phyloP scores from a whole-genome alignment of 495 filamentous ascomycete genomes.

The Penicillium diatomitis region DNA sequence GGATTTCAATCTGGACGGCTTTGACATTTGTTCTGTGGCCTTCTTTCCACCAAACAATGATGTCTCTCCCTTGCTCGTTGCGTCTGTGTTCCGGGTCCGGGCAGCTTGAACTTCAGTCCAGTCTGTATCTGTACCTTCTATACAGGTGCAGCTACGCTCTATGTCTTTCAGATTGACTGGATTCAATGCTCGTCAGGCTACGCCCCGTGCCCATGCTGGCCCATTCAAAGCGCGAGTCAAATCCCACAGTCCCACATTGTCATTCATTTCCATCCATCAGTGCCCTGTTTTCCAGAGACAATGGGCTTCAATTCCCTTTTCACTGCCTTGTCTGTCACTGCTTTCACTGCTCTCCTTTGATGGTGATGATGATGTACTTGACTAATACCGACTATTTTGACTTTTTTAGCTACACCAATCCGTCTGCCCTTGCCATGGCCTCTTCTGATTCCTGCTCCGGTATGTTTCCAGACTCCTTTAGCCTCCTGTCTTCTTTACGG shows the following conservation, averaged over 20 bases:
- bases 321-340: neutral
- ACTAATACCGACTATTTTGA: constrained; percentile 14
- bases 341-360: constrained; percentile 1
- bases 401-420: constrained; percentile 28
- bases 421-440: constrained; percentile 36
- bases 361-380: constrained; percentile 11
- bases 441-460: constrained; percentile 40
- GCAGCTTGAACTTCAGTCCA: constrained; percentile 21
- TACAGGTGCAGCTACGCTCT: constrained; percentile 14
- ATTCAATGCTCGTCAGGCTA: too few species aligned
- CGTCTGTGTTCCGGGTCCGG: constrained; percentile 27
- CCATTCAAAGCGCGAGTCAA: too few species aligned
- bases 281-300: constrained; percentile 2
- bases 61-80: constrained; percentile 28
- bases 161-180: too few species aligned
- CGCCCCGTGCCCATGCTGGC: constrained; percentile 5
- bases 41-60: constrained; percentile 3
- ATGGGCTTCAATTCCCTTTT: constrained; percentile 7
- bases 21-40: constrained; percentile 27
- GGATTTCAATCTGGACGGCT: constrained; percentile 28
- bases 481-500: neutral
- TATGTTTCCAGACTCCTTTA: constrained; percentile 9
- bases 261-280: neutral
- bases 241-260: neutral
- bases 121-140: constrained; percentile 25